Evolutionary conservation across 176 grass and related monocot genomes (phyloP).

Genomic region (Leersia perrieri): DNA sequence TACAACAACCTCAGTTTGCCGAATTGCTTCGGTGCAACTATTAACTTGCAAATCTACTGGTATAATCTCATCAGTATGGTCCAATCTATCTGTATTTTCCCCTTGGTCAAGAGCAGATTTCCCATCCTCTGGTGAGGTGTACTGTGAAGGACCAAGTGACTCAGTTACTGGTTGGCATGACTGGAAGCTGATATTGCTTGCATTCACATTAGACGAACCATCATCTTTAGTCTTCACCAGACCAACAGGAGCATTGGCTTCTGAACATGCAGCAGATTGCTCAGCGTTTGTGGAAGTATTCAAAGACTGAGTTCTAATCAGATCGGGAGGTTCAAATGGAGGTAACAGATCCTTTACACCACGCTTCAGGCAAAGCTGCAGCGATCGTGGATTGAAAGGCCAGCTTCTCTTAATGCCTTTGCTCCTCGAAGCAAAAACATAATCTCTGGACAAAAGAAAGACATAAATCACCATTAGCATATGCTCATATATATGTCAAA

Average conservation of each 20-base stretch:
- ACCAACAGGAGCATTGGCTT: conserved; percentile 21
- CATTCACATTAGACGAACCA: conserved; percentile 20
- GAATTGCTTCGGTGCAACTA: conserved; percentile 42
- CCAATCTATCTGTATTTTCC: conserved; percentile 23
- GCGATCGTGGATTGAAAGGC: conserved; percentile 65
- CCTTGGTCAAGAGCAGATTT: conserved; percentile 40
- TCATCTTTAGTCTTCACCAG: conserved; percentile 38
- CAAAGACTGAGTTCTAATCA: conserved; percentile 46
- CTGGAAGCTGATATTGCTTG: conserved; percentile 35
- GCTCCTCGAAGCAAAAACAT: conserved; percentile 76
- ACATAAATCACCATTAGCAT: conserved; percentile 41
- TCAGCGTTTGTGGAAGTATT: conserved; percentile 27
- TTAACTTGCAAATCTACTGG: conserved; percentile 41
- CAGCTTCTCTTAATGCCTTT: conserved; percentile 69
- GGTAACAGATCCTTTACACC: conserved; percentile 73
- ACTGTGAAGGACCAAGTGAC: conserved; percentile 12
- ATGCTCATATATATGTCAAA: conserved; percentile 32
- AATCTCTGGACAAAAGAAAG: conserved; percentile 64
- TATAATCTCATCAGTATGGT: conserved; percentile 30
- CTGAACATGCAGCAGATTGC: conserved; percentile 23
- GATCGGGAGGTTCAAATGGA: conserved; percentile 81
- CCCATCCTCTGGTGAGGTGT: conserved; percentile 37
- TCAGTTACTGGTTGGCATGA: conserved; percentile 30
- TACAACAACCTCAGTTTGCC: conserved; percentile 23
- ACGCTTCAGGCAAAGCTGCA: conserved; percentile 73